These are phyloP conservation scores for Pisolithus orientalis DNA, from an alignment of 768 basidiomycete genomes.

Conservation along the genomic window DNA sequence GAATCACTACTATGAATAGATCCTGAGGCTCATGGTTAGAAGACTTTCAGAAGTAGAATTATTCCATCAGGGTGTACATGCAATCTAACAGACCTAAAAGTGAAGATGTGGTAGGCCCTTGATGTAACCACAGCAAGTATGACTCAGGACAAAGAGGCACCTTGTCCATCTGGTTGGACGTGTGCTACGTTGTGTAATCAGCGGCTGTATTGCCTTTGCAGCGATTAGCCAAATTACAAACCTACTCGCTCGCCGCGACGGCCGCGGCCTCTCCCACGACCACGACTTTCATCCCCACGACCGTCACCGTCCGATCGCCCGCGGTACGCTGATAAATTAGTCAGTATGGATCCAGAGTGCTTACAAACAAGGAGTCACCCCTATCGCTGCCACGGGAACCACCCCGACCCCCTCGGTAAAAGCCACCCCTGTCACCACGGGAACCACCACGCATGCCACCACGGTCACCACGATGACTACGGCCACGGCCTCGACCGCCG, in stretches of 20 bases:
- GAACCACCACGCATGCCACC: slow-evolving; percentile 36
- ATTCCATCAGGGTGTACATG: too few relatives aligned
- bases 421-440: slow-evolving; percentile 31
- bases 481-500: slow-evolving; percentile 44
- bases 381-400: slow-evolving; percentile 25
- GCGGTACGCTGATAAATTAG: slow-evolving; percentile 9
- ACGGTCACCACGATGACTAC: slow-evolving; percentile 36
- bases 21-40: background rate
- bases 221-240: slow-evolving; percentile 10
- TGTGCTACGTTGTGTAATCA: too few relatives aligned
- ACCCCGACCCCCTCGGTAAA: slow-evolving; percentile 34
- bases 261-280: slow-evolving; percentile 38
- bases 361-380: slow-evolving; percentile 19
- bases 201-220: too few relatives aligned
- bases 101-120: too few relatives aligned
- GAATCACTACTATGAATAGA: too few relatives aligned
- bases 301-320: slow-evolving; percentile 23
- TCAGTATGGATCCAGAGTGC: background rate
- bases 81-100: too few relatives aligned
- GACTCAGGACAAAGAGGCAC: too few relatives aligned
- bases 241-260: slow-evolving; percentile 37
- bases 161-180: too few relatives aligned
- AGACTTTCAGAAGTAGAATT: too few relatives aligned
- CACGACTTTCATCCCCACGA: slow-evolving; percentile 39
- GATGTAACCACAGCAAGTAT: too few relatives aligned